Evolutionary conservation across 768 basidiomycete genomes (phyloP).

Genomic region (Sistotremastrum niveocremeum): DNA sequence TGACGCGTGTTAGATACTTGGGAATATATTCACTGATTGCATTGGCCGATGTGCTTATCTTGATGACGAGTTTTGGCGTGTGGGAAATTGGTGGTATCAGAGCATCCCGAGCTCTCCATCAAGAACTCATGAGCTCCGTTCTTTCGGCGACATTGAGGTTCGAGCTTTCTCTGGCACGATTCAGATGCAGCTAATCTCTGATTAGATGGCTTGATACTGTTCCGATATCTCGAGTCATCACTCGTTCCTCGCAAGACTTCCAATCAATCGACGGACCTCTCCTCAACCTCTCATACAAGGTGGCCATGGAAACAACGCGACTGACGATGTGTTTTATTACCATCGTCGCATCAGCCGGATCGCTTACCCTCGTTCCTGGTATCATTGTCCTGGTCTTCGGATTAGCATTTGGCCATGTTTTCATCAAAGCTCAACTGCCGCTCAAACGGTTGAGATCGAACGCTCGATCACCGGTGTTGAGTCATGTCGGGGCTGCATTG

Average conservation of each 20-base stretch:
- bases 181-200: not conserved
- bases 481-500: constrained; percentile 39
- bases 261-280: constrained; percentile 11
- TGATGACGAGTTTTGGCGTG: too few species aligned
- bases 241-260: constrained; percentile 20
- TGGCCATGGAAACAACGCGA: not conserved
- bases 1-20: too few species aligned
- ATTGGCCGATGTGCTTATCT: too few species aligned
- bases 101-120: constrained; percentile 1
- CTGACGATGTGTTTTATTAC: constrained; percentile 9
- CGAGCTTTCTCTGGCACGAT: not conserved
- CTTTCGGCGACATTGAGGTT: constrained; percentile 9
- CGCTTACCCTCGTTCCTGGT: constrained; percentile 29
- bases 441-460: constrained; percentile 26
- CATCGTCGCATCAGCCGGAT: not conserved
- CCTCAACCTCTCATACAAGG: not conserved
- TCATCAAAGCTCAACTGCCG: constrained; percentile 18
- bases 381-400: constrained; percentile 29
- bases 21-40: too few species aligned
- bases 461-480: constrained; percentile 23
- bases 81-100: not conserved
- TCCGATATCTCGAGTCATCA: constrained; percentile 20
- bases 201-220: constrained; percentile 23
- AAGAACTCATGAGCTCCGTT: constrained; percentile 5
- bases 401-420: constrained; percentile 27